Evolutionary conservation across 2,329 filamentous ascomycete genomes (phyloP), one percentile per base, ranked within the genome.

Genomic region (Bisporella sp.): DNA sequence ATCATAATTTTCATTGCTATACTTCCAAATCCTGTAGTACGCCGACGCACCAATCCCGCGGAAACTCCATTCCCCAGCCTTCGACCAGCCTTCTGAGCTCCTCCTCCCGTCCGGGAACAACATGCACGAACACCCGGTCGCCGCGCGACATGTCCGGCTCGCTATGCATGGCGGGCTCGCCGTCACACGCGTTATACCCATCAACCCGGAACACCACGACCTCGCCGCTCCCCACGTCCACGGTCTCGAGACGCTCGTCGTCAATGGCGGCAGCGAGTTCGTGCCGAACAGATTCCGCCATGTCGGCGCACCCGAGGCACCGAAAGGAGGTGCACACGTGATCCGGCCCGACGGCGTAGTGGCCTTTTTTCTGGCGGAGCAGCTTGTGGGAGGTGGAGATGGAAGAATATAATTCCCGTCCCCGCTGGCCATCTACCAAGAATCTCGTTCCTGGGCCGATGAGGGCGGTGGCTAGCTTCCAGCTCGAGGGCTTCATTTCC

Each of bases 1-100:
- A 21, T 21, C 3, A 21, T 21, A 21, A 21, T 21, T 21, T 21
- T 21, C 21, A 21, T 21, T 21, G 21, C 21, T 21, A 21, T 3
- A 21, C 21, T 21, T 21, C 21, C 21, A 21, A 21, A 21, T 21
- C 21, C 9, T 5, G 13, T 5, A 33, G 12, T 40, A 52, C 46
- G 31, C 46, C 50, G 30, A 52, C 43, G 9, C 28, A 43, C 50
- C 50, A 52, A 45, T 47, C 32, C 43, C 46, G 41, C 28, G 46
- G 50, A 33, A 52, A 52, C 12, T 42, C 35, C 46, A 52, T 48
- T 29, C 50, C 46, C 50, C 50, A 52, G 11, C 46, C 42, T 35
- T 39, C 42, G 12, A 49, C 35, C 21, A 52, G 41, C 4, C 6
- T 41, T 31, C 46, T 45, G 8, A 52, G 21, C 31, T 52, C 46